Evolutionary conservation across 345 rosid species (phyloP).

Genomic region (Eucalyptus caleyi): DNA sequence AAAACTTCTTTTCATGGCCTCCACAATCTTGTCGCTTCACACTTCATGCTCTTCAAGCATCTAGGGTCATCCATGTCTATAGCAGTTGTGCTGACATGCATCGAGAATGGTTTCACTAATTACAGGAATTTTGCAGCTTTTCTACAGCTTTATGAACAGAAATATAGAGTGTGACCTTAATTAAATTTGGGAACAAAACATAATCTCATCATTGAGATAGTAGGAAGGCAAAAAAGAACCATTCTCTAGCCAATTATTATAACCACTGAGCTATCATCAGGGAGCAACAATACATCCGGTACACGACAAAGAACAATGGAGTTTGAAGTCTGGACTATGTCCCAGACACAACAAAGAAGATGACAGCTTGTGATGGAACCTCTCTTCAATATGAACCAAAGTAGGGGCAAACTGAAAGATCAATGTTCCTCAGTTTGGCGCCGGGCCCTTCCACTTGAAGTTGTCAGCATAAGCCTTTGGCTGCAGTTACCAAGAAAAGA

Average conservation of each 20-base stretch:
- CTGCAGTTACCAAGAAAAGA: slow-evolving; percentile 15
- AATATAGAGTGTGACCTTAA: not conserved
- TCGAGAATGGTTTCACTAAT: not conserved
- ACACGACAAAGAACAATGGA: not conserved
- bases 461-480: slow-evolving; percentile 78
- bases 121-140: not conserved
- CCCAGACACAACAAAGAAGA: not conserved
- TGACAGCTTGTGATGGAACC: not conserved
- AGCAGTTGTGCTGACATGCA: not conserved
- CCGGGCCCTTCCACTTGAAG: slow-evolving; percentile 85
- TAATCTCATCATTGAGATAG: not conserved
- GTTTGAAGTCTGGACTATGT: not conserved
- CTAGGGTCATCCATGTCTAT: not conserved
- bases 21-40: not conserved
- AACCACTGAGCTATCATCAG: not conserved
- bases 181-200: not conserved
- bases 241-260: not conserved
- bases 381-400: not conserved
- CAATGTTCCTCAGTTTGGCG: slow-evolving; percentile 20
- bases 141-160: not conserved
- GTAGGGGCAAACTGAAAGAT: not conserved
- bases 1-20: not conserved
- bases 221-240: not conserved
- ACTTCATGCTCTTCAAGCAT: not conserved
- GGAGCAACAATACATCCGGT: not conserved